A percentile compares a stretch with the other conserved stretches of the same genome.
phyloP scores from a whole-genome alignment of 257 asterid genomes.

The Solanum bulbocastanum region DNA sequence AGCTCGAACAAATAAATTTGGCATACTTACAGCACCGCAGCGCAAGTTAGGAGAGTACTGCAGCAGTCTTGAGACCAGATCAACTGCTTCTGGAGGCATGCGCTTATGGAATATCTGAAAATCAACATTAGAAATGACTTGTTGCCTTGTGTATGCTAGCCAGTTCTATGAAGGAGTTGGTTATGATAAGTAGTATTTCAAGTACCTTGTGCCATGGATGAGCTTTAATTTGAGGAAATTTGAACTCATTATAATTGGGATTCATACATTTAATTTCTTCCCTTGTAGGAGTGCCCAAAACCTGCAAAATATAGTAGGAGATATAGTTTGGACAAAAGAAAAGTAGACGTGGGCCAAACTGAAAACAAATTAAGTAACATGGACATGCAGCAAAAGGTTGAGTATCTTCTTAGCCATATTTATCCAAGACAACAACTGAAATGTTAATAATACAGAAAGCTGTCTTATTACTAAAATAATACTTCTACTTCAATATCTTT shows the following conservation, averaged over 20 bases:
- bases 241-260: constrained; percentile 50
- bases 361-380: background rate
- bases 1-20: background rate
- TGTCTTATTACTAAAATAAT: background rate
- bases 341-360: background rate
- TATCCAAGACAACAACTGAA: background rate
- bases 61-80: constrained; percentile 47
- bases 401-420: background rate
- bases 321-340: background rate
- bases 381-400: background rate
- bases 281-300: constrained; percentile 57
- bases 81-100: constrained; percentile 64
- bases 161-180: background rate
- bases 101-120: constrained; percentile 47
- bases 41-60: constrained; percentile 58
- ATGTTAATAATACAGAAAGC: background rate
- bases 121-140: background rate
- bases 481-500: background rate
- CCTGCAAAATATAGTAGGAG: constrained; percentile 17
- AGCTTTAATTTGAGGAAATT: constrained; percentile 55
- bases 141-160: background rate
- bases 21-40: constrained; percentile 41
- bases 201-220: constrained; percentile 66
- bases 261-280: constrained; percentile 64
- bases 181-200: background rate